Percentiles rank a stretch among this genome's conserved stretches.
phyloP scores from a whole-genome alignment of 2,329 filamentous ascomycete genomes.

The Escovopsis sp. region DNA sequence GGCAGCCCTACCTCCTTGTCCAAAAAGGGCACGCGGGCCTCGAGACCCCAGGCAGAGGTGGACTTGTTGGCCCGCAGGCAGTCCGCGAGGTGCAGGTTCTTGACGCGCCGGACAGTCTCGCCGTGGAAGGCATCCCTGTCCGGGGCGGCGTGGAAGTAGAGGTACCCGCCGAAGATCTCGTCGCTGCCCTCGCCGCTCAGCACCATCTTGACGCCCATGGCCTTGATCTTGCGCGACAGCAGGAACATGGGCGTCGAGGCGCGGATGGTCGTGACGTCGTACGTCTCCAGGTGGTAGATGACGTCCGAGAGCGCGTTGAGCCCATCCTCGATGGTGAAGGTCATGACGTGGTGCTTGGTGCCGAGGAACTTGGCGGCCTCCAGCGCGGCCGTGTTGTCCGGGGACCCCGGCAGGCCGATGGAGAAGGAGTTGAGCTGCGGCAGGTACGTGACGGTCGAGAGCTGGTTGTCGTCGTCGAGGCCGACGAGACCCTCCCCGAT shows the following conservation, averaged over 20 bases:
- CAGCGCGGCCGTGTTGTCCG: slow-evolving; percentile 80
- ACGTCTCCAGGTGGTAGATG: slow-evolving; percentile 95
- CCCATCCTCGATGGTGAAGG: slow-evolving; percentile 93
- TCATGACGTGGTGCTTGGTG: slow-evolving; percentile 96
- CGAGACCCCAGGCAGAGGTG: slow-evolving; percentile 92
- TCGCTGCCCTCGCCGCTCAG: slow-evolving; percentile 92
- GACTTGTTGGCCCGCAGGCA: slow-evolving; percentile 98
- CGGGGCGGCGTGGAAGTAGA: slow-evolving; percentile 95
- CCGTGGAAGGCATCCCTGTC: slow-evolving; percentile 86
- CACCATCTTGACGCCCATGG: slow-evolving; percentile 99
- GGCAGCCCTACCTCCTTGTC: slow-evolving; percentile 70
- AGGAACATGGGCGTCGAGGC: slow-evolving; percentile 98
- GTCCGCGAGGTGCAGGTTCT: slow-evolving; percentile 93
- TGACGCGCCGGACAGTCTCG: slow-evolving; percentile 85
- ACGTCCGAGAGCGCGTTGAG: slow-evolving; percentile 94
- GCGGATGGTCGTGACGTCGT: slow-evolving; percentile 96
- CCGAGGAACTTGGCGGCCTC: slow-evolving; percentile 94
- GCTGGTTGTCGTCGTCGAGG: slow-evolving; percentile 81
- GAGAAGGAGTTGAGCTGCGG: slow-evolving; percentile 98
- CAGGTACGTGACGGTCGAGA: slow-evolving; percentile 80
- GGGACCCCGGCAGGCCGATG: slow-evolving; percentile 84
- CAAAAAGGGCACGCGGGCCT: slow-evolving; percentile 93
- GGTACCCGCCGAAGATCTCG: slow-evolving; percentile 95
- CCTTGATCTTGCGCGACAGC: slow-evolving; percentile 96
- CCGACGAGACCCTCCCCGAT: slow-evolving; percentile 66